Evolutionary conservation across 768 basidiomycete species (phyloP), one percentile per base, ranked within the genome.

Genomic region (Mycena alexandri): DNA sequence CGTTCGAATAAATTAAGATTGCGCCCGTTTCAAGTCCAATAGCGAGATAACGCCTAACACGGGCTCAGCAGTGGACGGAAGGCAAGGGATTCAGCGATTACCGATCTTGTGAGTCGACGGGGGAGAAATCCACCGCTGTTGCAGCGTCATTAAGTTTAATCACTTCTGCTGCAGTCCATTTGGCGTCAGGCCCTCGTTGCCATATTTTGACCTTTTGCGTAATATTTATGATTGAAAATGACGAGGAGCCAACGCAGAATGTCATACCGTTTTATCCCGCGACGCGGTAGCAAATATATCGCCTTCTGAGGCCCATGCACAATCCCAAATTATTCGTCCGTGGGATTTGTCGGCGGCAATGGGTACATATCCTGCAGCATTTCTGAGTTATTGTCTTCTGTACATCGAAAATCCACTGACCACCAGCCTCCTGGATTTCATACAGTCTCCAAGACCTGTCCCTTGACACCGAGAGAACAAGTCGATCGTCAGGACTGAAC

Each of bases 281-380:
- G 96, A 96, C 1, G 94, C 96, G 3, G 98, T 99, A 13, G 90
- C 96, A 74, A 99, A 99, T 17, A 91, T 74, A 71, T 90, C 86
- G 9, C 90, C 89, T 71, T 94, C 90, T 1, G 80, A 74, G 1
- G 92, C 85, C 95, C 96, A 99, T 16, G 90, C 88, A 73, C 93
- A 94, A 76, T 99, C 98, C 95, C 98, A 96, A 41, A 99, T 92
- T 73, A 99, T 98, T 43, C 98, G 87, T 1, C 87, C 86, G 78
- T 99, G 98, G 0, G 94, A 90, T 79, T 94, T 97, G 63, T 95
- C 89, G 17, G 87, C 85, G 6, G 88, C 87, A 22, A 90, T 73
- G 3, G 90, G 88, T 10, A 81, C 69, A 75, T 89, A 96, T 1
- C 87, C 94, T 87, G 63, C 22, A 46, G 7, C 33, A n/a, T 59